Percentiles rank a stretch among this genome's conserved stretches.
Conservation (phyloP, 768 basidiomycete species). For the Lactarius evosmus region DNA sequence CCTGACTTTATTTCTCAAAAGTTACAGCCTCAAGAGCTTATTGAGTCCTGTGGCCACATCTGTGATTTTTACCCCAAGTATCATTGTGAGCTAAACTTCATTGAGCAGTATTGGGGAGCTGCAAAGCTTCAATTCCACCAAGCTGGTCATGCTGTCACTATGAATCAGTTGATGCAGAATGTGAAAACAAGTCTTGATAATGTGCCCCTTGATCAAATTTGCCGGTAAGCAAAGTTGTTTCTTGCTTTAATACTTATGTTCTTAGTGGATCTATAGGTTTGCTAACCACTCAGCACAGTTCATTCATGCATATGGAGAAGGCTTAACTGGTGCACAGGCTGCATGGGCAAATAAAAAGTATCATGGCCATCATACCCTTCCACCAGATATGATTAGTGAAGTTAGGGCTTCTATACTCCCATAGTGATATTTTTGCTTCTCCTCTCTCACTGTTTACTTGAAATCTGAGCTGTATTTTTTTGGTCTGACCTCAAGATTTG, state of each 20-base stretch:
- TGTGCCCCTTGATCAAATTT: neutral
- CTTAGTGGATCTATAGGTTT: constrained; percentile 23
- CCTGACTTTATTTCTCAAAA: neutral
- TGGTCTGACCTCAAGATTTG: too few species aligned
- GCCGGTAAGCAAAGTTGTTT: neutral
- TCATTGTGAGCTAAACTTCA: too few species aligned
- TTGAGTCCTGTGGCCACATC: neutral
- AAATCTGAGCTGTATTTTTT: too few species aligned
- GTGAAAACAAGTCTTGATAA: neutral
- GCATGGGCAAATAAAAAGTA: constrained; percentile 35
- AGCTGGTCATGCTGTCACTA: too few species aligned
- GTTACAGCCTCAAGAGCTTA: neutral
- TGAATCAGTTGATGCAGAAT: too few species aligned
- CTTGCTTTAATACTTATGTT: neutral
- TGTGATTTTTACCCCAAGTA: neutral
- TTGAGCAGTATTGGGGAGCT: neutral
- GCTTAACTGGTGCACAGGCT: constrained; percentile 34
- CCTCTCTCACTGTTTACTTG: too few species aligned
- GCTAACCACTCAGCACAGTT: constrained; percentile 31
- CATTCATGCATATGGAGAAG: constrained; percentile 32
- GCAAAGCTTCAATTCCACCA: neutral
- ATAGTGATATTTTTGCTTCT: too few species aligned
- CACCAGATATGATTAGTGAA: too few species aligned
- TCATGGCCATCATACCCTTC: constrained; percentile 34
- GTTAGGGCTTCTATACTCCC: too few species aligned